These are phyloP conservation scores for Phoma herbarum DNA, from an alignment of 2,329 filamentous ascomycete species.

Conservation along the genomic window DNA sequence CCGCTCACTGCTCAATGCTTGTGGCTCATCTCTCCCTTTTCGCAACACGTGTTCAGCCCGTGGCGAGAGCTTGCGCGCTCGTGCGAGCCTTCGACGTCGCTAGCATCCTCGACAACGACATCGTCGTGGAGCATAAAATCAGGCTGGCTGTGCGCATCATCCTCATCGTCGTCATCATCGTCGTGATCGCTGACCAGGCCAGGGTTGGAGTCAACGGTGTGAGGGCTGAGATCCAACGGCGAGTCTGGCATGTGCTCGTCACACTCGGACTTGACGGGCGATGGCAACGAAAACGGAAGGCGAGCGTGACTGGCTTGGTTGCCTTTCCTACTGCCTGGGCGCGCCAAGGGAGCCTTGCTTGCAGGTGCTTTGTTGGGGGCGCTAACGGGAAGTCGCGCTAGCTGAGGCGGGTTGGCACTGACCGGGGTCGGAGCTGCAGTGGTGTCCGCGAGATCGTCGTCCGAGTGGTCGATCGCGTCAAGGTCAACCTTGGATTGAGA, in stretches of 20 bases:
- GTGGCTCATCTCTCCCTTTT: slow-evolving; percentile 48
- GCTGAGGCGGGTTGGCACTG: slow-evolving; percentile 38
- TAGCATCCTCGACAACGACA: slow-evolving; percentile 51
- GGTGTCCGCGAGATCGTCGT: slow-evolving; percentile 47
- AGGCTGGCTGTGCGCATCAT: slow-evolving; percentile 48
- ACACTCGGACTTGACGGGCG: slow-evolving; percentile 37
- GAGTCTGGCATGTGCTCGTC: slow-evolving; percentile 45
- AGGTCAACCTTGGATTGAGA: slow-evolving; percentile 50
- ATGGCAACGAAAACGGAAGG: slow-evolving; percentile 44
- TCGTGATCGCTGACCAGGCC: slow-evolving; percentile 61
- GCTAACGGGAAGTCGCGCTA: slow-evolving; percentile 45
- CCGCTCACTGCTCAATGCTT: slow-evolving; percentile 43
- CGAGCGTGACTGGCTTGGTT: slow-evolving; percentile 40
- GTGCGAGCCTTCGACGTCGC: slow-evolving; percentile 50
- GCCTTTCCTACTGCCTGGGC: slow-evolving; percentile 47
- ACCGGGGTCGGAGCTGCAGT: slow-evolving; percentile 42
- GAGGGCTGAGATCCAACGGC: slow-evolving; percentile 55
- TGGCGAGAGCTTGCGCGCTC: slow-evolving; percentile 45
- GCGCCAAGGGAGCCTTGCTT: slow-evolving; percentile 42
- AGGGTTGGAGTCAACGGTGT: slow-evolving; percentile 59
- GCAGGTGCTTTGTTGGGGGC: slow-evolving; percentile 34
- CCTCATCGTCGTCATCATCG: slow-evolving; percentile 57
- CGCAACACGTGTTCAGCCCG: slow-evolving; percentile 45
- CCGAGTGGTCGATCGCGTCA: slow-evolving; percentile 46
- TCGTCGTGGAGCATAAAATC: slow-evolving; percentile 49